A percentile compares a stretch with the other conserved stretches of the same genome.
Evolutionary conservation across 495 filamentous ascomycete genomes (phyloP).

Genomic region (Lasiosphaeriaceae sp.): DNA sequence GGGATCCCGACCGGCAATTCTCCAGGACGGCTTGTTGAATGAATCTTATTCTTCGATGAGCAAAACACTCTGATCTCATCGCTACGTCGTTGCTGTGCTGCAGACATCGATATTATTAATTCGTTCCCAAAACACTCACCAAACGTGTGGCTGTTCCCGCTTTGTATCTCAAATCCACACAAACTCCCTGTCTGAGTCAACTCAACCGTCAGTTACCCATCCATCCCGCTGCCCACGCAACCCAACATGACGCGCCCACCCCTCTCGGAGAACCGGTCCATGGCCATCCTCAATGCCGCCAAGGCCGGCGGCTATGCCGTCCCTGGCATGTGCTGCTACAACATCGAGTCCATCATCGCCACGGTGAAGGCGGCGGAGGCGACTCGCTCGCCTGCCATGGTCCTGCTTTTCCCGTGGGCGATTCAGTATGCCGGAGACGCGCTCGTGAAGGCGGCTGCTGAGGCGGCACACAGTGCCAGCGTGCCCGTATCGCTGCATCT

Average conservation of each 20-base stretch:
- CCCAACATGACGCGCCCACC: slow-evolving; percentile 50
- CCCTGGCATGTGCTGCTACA: slow-evolving; percentile 80
- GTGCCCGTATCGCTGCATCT: slow-evolving; percentile 73
- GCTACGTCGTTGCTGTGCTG: neutral
- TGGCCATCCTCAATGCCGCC: slow-evolving; percentile 65
- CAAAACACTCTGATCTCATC: neutral
- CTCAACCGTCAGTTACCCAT: slow-evolving; percentile 5
- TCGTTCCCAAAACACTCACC: slow-evolving; percentile 1
- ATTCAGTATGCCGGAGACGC: slow-evolving; percentile 61
- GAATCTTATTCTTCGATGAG: neutral
- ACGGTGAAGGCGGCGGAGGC: slow-evolving; percentile 73
- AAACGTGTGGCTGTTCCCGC: neutral
- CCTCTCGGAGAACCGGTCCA: slow-evolving; percentile 57
- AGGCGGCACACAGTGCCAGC: slow-evolving; percentile 55
- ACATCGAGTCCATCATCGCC: slow-evolving; percentile 78
- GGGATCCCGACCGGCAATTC: slow-evolving; percentile 24
- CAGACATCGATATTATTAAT: neutral
- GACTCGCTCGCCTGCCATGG: slow-evolving; percentile 70
- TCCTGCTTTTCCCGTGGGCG: slow-evolving; percentile 87
- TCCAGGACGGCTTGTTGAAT: neutral
- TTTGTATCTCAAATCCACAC: neutral
- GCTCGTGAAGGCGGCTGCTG: slow-evolving; percentile 39
- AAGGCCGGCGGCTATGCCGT: slow-evolving; percentile 63
- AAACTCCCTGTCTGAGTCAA: neutral
- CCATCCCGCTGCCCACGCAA: slow-evolving; percentile 11